These are phyloP conservation scores for Phialocephala subalpina DNA, from an alignment of 2,329 filamentous ascomycete species.

Conservation along the genomic window DNA sequence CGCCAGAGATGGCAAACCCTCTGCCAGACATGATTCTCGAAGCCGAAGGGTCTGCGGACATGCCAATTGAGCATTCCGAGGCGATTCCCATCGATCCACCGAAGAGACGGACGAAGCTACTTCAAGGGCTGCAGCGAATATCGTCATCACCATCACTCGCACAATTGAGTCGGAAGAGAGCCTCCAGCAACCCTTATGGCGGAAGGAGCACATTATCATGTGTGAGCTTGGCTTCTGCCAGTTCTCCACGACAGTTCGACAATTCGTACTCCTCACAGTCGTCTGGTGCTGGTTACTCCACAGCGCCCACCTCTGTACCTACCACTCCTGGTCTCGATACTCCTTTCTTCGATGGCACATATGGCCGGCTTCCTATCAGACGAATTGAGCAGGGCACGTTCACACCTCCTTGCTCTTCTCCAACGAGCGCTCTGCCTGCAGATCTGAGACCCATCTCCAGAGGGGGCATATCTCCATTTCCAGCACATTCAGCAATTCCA, in stretches of 20 bases:
- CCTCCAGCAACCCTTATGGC: conserved; percentile 42
- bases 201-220: conserved; percentile 41
- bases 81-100: conserved; percentile 39
- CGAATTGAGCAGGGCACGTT: conserved; percentile 32
- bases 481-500: conserved; percentile 34
- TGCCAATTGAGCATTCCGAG: conserved; percentile 37
- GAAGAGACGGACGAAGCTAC: conserved; percentile 43
- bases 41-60: conserved; percentile 22
- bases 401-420: conserved; percentile 30
- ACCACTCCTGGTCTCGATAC: conserved; percentile 40
- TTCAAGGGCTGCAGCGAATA: conserved; percentile 44
- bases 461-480: conserved; percentile 28
- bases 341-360: conserved; percentile 35
- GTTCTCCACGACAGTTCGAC: conserved; percentile 38
- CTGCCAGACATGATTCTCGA: conserved; percentile 35
- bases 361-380: conserved; percentile 33
- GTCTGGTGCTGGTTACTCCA: conserved; percentile 37
- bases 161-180: conserved; percentile 40
- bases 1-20: conserved; percentile 34
- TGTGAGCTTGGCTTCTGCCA: conserved; percentile 41
- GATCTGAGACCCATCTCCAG: conserved; percentile 34
- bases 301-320: conserved; percentile 41
- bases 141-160: conserved; percentile 45
- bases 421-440: conserved; percentile 35
- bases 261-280: conserved; percentile 38